A percentile compares a stretch with the other conserved stretches of the same genome.
Evolutionary conservation across 495 filamentous ascomycete species (phyloP).

Genomic region (Xanthoparmelia taractica): DNA sequence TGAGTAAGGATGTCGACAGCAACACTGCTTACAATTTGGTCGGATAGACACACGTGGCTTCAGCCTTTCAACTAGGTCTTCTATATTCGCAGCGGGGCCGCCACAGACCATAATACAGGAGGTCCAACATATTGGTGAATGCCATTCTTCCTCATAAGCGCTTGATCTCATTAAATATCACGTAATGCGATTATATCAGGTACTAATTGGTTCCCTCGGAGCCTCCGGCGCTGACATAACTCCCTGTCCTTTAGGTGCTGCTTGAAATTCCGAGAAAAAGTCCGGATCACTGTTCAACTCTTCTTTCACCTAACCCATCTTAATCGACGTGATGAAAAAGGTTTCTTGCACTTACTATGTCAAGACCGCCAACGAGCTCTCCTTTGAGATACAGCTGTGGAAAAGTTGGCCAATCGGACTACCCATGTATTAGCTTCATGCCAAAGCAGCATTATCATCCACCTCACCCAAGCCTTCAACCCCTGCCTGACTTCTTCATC

Average conservation of each 20-base stretch:
- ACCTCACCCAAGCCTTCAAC: conserved; percentile 71
- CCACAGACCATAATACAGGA: background rate
- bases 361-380: conserved; percentile 82
- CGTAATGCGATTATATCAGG: background rate
- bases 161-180: background rate
- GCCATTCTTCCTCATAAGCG: background rate
- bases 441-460: background rate
- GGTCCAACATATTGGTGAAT: background rate
- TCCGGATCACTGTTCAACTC: conserved; percentile 62
- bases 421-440: background rate
- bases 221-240: conserved; percentile 28
- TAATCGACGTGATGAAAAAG: background rate
- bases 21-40: too few species aligned
- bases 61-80: background rate
- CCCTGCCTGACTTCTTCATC: conserved; percentile 97
- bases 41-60: background rate
- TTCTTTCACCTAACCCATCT: conserved; percentile 52
- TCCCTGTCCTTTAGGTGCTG: conserved; percentile 36
- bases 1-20: too few species aligned
- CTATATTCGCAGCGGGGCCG: background rate
- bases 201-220: conserved; percentile 23
- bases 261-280: conserved; percentile 62
- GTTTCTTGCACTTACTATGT: conserved; percentile 51
- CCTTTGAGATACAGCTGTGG: conserved; percentile 81
- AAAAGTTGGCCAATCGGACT: conserved; percentile 84